Percentiles rank a stretch among this genome's conserved stretches.
These are phyloP conservation scores for Medicago ruthenica DNA, from an alignment of 306 rosid genomes.

Conservation along the genomic window DNA sequence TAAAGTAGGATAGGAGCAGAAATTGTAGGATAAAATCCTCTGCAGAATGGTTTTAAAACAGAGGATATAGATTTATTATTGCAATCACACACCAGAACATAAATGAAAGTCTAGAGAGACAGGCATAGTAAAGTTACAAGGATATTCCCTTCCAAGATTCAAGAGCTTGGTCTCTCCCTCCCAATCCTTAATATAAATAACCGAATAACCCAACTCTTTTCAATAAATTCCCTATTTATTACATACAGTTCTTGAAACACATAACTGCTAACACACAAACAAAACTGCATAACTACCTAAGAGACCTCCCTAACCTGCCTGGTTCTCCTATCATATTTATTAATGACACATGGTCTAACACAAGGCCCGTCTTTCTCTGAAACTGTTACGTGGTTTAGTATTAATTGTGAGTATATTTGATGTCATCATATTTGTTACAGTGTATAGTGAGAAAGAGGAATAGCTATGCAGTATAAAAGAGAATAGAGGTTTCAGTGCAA, in stretches of 20 bases:
- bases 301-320: neutral
- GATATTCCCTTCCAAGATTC: neutral
- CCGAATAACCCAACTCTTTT: neutral
- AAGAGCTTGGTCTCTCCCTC: neutral
- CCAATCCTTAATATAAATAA: neutral
- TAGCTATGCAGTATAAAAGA: neutral
- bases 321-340: neutral
- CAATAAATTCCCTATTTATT: neutral
- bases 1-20: neutral
- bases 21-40: neutral
- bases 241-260: neutral
- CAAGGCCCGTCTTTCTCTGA: constrained; percentile 4
- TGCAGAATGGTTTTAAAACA: neutral
- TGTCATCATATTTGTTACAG: constrained; percentile 9
- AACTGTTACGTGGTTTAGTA: constrained; percentile 16
- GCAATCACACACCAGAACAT: constrained; percentile 3
- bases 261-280: neutral
- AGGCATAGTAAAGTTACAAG: neutral
- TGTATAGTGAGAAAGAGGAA: neutral
- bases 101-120: neutral
- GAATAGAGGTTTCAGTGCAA: neutral
- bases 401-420: constrained; percentile 16
- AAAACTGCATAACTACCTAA: constrained; percentile 1
- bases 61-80: neutral
- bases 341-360: neutral